Evolutionary conservation across 257 asterid genomes (phyloP).

Genomic region (Dorcoceras hygrometricum): DNA sequence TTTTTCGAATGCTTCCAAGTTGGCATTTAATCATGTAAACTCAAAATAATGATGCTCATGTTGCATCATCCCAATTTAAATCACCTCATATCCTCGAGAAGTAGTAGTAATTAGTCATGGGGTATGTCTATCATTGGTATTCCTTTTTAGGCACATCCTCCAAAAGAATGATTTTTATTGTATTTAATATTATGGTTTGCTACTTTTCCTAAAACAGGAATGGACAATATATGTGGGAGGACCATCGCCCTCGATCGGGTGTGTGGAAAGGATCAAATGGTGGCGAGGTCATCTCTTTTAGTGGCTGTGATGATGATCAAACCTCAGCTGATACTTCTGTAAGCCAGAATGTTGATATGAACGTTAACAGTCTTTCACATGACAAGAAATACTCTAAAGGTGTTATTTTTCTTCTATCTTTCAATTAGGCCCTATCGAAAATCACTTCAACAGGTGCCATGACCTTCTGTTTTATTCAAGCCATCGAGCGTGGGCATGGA

Average conservation of each 20-base stretch:
- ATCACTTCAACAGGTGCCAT: constrained; percentile 96
- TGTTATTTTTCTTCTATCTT: constrained; percentile 24
- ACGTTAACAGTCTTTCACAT: neutral
- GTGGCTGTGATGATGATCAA: constrained; percentile 95
- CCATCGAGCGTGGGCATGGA: constrained; percentile 85
- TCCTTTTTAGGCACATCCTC: neutral
- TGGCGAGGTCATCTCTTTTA: constrained; percentile 87
- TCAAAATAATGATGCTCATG: neutral
- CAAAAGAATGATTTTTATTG: neutral
- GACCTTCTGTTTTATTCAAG: constrained; percentile 97
- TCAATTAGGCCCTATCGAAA: constrained; percentile 74
- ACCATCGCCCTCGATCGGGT: constrained; percentile 93
- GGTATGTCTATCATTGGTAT: neutral
- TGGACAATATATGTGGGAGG: constrained; percentile 91
- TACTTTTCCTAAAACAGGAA: constrained; percentile 42
- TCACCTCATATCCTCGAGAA: neutral
- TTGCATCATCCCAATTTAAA: neutral
- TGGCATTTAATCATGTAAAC: neutral
- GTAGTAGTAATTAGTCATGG: neutral
- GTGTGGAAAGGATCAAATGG: constrained; percentile 88
- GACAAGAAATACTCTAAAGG: constrained; percentile 9
- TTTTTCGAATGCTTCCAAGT: neutral
- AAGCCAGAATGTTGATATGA: constrained; percentile 28
- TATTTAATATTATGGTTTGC: neutral
- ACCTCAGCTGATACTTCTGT: constrained; percentile 97